Evolutionary conservation across 331 rosid genomes (phyloP), one percentile per base, ranked within the genome.

Genomic region (Acacia concinna): DNA sequence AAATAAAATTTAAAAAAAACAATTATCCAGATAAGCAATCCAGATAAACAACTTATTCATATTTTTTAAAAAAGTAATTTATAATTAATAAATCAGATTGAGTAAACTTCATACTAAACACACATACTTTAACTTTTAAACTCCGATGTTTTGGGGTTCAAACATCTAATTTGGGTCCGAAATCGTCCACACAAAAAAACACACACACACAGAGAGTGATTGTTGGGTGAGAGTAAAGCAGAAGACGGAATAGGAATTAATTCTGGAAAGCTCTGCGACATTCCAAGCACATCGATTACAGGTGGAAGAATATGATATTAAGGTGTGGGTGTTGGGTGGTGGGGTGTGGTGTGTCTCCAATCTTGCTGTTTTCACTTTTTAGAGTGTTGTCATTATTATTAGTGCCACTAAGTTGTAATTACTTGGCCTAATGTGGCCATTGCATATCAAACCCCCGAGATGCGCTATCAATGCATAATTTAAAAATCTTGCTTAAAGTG

Each of bases 301-400:
- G 17, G 79, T 14, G 69, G 59, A 73, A 56, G 34, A 41, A 67
- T 30, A 49, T 31, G 37, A 49, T 56, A 25, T 0, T 12, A 56
- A 23, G 63, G 13, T 30, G 65, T 56, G 40, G 81, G 27, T 30
- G 28, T 68, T 74, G 46, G 66, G 66, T 31, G 62, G 74, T 57
- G 51, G 46, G 28, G 25, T 37, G 60, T 60, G 77, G 10, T 20
- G 10, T 20, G 76, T 41, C 70, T 6, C 41, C 41, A 43, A 57
- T 81, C 70, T 40, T 68, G 51, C 38, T 57, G 69, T 4, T 12
- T 56, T 59, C 38, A 66, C 68, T 63, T 82, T 75, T 68, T 41
- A 60, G 57, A 59, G 74, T 41, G 81, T 78, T 69, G 74, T 81
- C 74, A 68, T 77, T 52, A 78, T 81, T 69, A 68, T 77, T 52